Evolutionary conservation across 164 flowering plant species (phyloP).

Genomic region (Sextonia rubra): DNA sequence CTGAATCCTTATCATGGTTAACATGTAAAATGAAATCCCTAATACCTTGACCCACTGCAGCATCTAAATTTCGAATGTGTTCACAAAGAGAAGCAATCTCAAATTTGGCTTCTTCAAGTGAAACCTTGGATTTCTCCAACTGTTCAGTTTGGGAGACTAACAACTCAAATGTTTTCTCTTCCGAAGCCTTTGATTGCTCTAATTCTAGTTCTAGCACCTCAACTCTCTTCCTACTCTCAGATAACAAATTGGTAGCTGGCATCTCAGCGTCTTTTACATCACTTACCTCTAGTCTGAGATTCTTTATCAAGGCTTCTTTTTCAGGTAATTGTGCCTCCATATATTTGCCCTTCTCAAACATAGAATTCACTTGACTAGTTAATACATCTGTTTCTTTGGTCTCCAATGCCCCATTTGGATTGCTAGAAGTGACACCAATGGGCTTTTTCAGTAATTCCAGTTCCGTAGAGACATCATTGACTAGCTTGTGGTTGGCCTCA

Average conservation of each 20-base stretch:
- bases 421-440: constrained; percentile 4
- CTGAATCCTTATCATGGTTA: constrained; percentile 46
- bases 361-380: background rate
- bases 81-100: constrained; percentile 32
- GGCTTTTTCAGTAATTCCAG: constrained; percentile 26
- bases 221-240: constrained; percentile 29
- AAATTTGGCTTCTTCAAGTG: constrained; percentile 56
- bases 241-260: constrained; percentile 12
- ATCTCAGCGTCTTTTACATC: constrained; percentile 23
- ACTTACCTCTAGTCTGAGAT: constrained; percentile 29
- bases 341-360: constrained; percentile 26
- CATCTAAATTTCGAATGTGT: constrained; percentile 24
- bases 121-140: constrained; percentile 53
- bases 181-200: constrained; percentile 39
- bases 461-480: constrained; percentile 24
- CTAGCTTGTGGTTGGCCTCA: constrained; percentile 19
- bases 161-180: constrained; percentile 34
- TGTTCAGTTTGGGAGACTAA: constrained; percentile 40
- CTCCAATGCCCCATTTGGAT: constrained; percentile 10
- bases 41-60: background rate
- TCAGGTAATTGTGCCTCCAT: constrained; percentile 23
- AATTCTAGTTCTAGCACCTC: constrained; percentile 38
- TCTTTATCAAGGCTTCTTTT: constrained; percentile 11
- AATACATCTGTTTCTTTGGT: constrained; percentile 10
- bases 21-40: background rate